Percentiles rank a stretch among this genome's conserved stretches.
Evolutionary conservation across 1,139 yeast species (phyloP).

Genomic region (Geotrichum reessii): DNA sequence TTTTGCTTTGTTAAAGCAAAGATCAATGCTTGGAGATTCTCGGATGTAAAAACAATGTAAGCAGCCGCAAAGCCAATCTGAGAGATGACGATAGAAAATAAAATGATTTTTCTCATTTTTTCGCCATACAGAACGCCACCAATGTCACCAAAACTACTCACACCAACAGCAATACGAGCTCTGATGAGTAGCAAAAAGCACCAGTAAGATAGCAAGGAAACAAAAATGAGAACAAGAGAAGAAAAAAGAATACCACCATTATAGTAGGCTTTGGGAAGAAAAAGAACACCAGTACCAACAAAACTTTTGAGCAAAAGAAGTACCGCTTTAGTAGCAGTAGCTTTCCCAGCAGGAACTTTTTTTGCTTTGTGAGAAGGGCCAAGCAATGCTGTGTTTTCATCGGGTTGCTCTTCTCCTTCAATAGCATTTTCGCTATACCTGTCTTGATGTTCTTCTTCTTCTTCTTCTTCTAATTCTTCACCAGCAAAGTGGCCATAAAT

Average conservation of each 20-base stretch:
- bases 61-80: constrained; percentile 97
- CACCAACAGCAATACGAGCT: constrained; percentile 53
- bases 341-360: constrained; percentile 37
- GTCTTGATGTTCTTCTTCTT: constrained; percentile 45
- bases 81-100: constrained; percentile 73
- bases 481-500: constrained; percentile 97
- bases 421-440: constrained; percentile 28
- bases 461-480: constrained; percentile 79
- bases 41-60: constrained; percentile 87
- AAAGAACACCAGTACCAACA: constrained; percentile 95
- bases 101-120: constrained; percentile 60
- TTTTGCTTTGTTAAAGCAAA: constrained; percentile 37
- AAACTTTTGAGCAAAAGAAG: constrained; percentile 78
- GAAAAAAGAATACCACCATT: constrained; percentile 88
- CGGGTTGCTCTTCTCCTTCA: constrained; percentile 33
- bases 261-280: constrained; percentile 82
- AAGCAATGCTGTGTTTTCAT: constrained; percentile 27
- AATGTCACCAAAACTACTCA: constrained; percentile 81
- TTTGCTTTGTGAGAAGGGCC: constrained; percentile 11
- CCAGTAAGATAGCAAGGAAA: constrained; percentile 76
- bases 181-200: constrained; percentile 72
- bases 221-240: constrained; percentile 51
- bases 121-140: constrained; percentile 72
- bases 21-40: constrained; percentile 62
- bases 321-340: constrained; percentile 61